Evolutionary conservation across 768 basidiomycete species (phyloP), one percentile per base, ranked within the genome.

Genomic region (Fomitopsis pulvina): DNA sequence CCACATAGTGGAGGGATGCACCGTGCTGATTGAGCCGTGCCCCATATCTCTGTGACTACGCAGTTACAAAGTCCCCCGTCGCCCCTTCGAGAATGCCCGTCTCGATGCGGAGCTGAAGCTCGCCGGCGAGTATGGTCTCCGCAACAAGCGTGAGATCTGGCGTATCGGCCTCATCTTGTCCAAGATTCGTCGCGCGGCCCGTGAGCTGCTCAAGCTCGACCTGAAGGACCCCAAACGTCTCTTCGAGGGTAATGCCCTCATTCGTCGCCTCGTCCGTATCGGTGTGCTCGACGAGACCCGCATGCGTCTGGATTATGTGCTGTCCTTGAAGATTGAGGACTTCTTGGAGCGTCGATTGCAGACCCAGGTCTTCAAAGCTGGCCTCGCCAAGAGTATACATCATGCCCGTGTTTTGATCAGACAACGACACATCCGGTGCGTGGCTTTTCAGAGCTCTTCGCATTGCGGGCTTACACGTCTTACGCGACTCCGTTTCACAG

Each of bases 71-170:
- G 94, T 96, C 81, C 95, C 95, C 66, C 91, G 85, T 79, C 83
- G 95, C 69, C 85, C 95, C 69, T 98, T 85, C 74, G 92, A 87
- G 76, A 91, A 92, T 52, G 92, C 94, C 68, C 92, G 95, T 74
- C 93, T 98, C 77, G 96, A 99, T 77, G 87, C 90, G 61, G 96
- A 99, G 81, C 82, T 99, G 71, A 98, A 98, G 95, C 94, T 98
- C 72, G 95, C 94, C 47, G 95, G 96, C 73, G 96, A 99, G 76
- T 98, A 94, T 79, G 96, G 96, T 70, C 91, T 98, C 68, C 90
- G 94, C 71, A 98, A 97, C 89, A 99, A 99, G 81, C 89, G 95
- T 69, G 96, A 99, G 77, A 96, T 98, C 77, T 99, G 95, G 96
- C 91, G 96, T 66, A 98, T 99, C 71, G 84, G 92, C 69, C 86